Evolutionary conservation across 2,329 filamentous ascomycete species (phyloP), one percentile per base, ranked within the genome.

Genomic region (Aspergillus quadricinctus): DNA sequence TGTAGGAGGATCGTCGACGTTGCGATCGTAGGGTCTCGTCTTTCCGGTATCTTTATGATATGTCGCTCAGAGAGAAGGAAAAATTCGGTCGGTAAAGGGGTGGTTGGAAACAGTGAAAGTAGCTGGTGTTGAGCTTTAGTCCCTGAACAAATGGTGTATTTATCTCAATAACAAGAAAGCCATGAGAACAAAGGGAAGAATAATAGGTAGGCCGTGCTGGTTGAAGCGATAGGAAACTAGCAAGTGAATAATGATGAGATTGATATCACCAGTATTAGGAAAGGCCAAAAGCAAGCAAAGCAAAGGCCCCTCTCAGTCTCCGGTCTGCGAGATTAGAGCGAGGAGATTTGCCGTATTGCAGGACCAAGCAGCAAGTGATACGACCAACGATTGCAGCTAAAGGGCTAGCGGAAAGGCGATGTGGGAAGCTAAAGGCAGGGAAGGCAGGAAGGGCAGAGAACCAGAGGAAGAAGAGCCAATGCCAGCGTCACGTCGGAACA

Each of bases 381-480:
- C 56, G 21, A 57, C 52, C 57, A 57, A 55, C 14, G 57, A 53
- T 50, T 58, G 53, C 61, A 60, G 56, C 57, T 50, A 54, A 49
- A 57, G 56, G 54, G 46, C 51, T 57, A 60, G 54, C 50, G 57
- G 48, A 53, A 55, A 53, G 56, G 49, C 49, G 45, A 60, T 43
- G 60, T 52, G 51, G 45, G 55, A 58, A 57, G 57, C 61, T 61
- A 57, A 54, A 52, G 58, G 57, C 37, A 66, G 57, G 53, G 61
- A 48, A 54, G 52, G 57, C 57, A 63, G 31, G 14, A 37, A 37
- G 31, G 31, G 55, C 58, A 64, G 59, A 60, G 55, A 57, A 59
- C 57, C 56, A 54, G 55, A 52, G 57, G 61, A 61, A 61, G 61
- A 49, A 59, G 57, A 37, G 58, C 67, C 66, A 69, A 70, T 69